These are phyloP conservation scores for Globisporangium nagaii DNA, from an alignment of 352 stramenopile genomes.

Conservation along the genomic window DNA sequence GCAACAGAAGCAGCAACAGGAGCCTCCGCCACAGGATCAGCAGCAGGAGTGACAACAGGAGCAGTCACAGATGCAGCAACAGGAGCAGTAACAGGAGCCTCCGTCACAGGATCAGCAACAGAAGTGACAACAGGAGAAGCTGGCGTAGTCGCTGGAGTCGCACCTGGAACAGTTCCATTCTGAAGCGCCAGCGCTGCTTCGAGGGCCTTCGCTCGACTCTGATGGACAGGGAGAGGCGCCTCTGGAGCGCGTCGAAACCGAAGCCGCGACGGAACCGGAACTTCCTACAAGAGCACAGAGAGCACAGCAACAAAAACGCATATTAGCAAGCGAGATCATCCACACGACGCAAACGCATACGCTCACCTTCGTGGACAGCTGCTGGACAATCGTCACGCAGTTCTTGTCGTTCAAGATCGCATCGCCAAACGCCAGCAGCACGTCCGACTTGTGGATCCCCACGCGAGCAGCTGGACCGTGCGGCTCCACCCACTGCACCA, in stretches of 20 bases:
- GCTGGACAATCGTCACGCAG: constrained; percentile 66
- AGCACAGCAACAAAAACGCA: neutral
- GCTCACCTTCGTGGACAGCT: constrained; percentile 69
- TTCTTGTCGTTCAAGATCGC: constrained; percentile 74
- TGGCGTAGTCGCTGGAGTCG: neutral
- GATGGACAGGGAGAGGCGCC: constrained; percentile 16
- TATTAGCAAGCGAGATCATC: too few species aligned
- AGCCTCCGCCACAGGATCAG: neutral
- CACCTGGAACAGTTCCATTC: neutral
- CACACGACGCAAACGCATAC: neutral
- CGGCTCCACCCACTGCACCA: constrained; percentile 74
- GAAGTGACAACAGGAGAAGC: neutral
- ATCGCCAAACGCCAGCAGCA: constrained; percentile 71
- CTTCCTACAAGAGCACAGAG: constrained; percentile 24
- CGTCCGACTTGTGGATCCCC: constrained; percentile 81
- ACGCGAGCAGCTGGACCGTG: constrained; percentile 54
- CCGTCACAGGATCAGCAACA: too few species aligned
- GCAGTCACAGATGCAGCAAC: too few species aligned
- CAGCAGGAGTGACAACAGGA: neutral
- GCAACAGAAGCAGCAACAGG: neutral
- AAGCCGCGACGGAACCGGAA: constrained; percentile 64
- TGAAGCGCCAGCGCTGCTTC: constrained; percentile 5
- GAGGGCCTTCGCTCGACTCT: constrained; percentile 5
- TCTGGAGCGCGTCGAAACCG: constrained; percentile 67
- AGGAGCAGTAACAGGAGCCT: neutral